Percentiles rank a stretch among this genome's conserved stretches.
Evolutionary conservation across 1,284 basidiomycete genomes (phyloP).

Genomic region (Ustilago trichophora): DNA sequence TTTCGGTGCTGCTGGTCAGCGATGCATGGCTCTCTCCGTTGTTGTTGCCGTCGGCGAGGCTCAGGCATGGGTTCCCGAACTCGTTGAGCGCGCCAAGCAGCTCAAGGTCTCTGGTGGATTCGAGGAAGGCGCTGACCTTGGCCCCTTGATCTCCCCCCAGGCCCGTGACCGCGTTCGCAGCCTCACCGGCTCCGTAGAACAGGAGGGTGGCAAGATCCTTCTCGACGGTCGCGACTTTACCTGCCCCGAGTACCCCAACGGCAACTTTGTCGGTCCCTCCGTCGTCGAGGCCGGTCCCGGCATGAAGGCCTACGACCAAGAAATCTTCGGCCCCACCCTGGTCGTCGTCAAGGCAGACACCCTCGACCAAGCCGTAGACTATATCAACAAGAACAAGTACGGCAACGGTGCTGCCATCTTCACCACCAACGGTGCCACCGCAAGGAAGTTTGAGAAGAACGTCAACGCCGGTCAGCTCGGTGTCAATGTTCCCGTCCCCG

Average conservation of each 20-base stretch:
- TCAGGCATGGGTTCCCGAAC: slow-evolving; percentile 83
- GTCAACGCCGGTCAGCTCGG: slow-evolving; percentile 85
- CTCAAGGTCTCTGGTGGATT: slow-evolving; percentile 91
- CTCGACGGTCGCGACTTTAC: slow-evolving; percentile 82
- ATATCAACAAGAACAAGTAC: slow-evolving; percentile 57
- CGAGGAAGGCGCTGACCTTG: slow-evolving; percentile 86
- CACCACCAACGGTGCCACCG: slow-evolving; percentile 94
- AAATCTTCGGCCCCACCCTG: slow-evolving; percentile 94
- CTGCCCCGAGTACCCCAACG: slow-evolving; percentile 82
- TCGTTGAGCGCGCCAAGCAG: slow-evolving; percentile 82
- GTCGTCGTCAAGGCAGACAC: slow-evolving; percentile 82
- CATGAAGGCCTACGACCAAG: slow-evolving; percentile 83
- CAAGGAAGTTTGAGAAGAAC: slow-evolving; percentile 87
- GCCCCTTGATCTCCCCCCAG: slow-evolving; percentile 89
- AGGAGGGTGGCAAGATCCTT: slow-evolving; percentile 84
- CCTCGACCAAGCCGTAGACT: slow-evolving; percentile 83
- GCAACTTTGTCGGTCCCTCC: slow-evolving; percentile 95
- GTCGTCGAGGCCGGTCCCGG: slow-evolving; percentile 82
- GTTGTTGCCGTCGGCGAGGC: slow-evolving; percentile 85
- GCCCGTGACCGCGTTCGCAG: slow-evolving; percentile 81
- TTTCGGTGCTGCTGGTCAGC: slow-evolving; percentile 95
- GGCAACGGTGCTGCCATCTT: slow-evolving; percentile 96
- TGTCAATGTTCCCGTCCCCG: slow-evolving; percentile 88
- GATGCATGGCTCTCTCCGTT: slow-evolving; percentile 73
- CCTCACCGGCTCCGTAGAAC: slow-evolving; percentile 80